These are phyloP conservation scores for Chlamydomonas sphaeroides DNA, from an alignment of 139 green algal genomes.

Conservation along the genomic window DNA sequence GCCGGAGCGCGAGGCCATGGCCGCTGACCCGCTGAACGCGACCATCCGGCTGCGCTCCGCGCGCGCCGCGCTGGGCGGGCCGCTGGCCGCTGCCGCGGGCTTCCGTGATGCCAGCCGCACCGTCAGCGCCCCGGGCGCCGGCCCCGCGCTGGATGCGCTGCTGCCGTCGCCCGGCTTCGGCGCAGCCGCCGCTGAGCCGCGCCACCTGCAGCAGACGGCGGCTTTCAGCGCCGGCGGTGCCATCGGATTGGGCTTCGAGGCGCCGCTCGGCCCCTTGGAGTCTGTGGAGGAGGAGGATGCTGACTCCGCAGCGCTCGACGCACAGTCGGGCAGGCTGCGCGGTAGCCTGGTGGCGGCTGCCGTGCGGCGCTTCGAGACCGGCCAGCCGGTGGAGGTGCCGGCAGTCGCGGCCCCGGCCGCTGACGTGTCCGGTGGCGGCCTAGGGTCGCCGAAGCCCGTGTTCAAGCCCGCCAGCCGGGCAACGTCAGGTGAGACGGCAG, in stretches of 20 bases:
- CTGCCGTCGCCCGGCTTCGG: background rate
- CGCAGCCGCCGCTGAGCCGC: background rate
- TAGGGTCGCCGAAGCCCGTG: background rate
- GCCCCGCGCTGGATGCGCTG: background rate
- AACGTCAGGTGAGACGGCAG: too few species aligned
- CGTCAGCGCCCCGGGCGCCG: background rate
- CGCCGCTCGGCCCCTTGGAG: background rate
- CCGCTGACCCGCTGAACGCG: background rate
- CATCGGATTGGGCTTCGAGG: background rate
- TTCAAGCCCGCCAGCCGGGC: background rate
- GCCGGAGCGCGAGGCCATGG: background rate
- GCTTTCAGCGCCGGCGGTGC: background rate
- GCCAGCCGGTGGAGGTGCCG: background rate
- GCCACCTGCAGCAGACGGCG: background rate
- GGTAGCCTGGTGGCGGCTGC: slow-evolving; percentile 19
- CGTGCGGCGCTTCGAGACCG: slow-evolving; percentile 13
- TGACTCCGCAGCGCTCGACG: too few species aligned
- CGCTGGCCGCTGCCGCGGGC: background rate
- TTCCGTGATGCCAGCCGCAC: background rate
- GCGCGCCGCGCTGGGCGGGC: background rate
- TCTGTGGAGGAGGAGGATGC: background rate
- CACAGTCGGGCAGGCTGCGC: too few species aligned
- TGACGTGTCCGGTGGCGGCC: too few species aligned
- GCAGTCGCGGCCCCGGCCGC: background rate
- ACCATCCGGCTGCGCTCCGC: background rate